Base-by-base conservation (phyloP, 2,329 filamentous ascomycete species). In the Fusarium xyrophilum region DNA sequence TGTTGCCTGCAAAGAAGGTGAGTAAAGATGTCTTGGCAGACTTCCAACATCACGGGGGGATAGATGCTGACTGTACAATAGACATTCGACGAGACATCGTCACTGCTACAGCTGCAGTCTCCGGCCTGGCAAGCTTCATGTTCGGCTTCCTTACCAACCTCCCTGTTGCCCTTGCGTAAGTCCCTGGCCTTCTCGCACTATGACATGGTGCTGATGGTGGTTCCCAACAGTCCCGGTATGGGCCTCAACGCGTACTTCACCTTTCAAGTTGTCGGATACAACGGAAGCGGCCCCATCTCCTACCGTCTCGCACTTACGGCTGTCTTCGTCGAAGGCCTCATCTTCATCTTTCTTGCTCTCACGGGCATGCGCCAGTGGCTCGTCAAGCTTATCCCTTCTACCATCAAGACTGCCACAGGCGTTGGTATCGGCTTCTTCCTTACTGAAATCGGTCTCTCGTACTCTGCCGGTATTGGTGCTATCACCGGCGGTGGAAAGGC, bases 111-210 rank as follows among this genome's bases (percentile, higher is more conserved):
- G 91, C 92, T n/a, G 91, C 91, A 13, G 87, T 96, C 53, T 84
- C 91, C 9, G 92, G 92, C 10, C 82, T 96, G 61, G 86, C 91
- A 2, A 91, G 89, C 27, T 89, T 96, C 71, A 82, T 86, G 62
- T 95, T 96, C 81, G 93, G 93, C 6, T 84, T 95, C 23, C 83
- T 94, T 55, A 93, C 93, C 30, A 96, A 96, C 71, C 85, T 96
- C 54, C 92, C 93, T 1, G 79, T 81, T 47, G 79, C 79, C 8
- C 74, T 81, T 43, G 79, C 77, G 79, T 79, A 69, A 69, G 73
- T 71, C 10, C 35, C 38, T 43, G 27, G 6, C 1, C 11, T n/a
- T 3, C 14, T 17, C 15, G n/a, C 14, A 10, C 6, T 15, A 38
- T 30, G 17, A 12, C 3, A 27, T 72, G n/a, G 66, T 55, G 30